phyloP scores from a whole-genome alignment of 2,329 filamentous ascomycete species.

The Leptographium radiaticola region DNA sequence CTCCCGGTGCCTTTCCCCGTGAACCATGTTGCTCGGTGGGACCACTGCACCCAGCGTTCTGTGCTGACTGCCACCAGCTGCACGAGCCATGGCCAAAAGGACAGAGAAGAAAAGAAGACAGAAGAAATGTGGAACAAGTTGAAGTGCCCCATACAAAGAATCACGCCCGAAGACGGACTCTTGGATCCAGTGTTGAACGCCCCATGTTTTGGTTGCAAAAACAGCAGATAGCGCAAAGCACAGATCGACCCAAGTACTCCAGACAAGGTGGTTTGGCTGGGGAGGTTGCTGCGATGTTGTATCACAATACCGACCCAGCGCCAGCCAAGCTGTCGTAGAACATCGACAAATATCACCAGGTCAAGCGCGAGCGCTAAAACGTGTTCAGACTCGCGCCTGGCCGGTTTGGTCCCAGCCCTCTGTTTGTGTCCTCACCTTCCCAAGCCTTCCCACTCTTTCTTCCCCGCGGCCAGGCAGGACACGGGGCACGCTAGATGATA shows the following conservation, averaged over 20 bases:
- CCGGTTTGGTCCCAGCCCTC: background rate
- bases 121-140: conserved; percentile 45
- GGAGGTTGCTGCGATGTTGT: conserved; percentile 54
- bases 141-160: conserved; percentile 47
- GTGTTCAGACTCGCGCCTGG: background rate
- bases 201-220: conserved; percentile 78
- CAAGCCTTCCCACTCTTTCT: background rate
- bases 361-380: background rate
- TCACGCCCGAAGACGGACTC: conserved; percentile 31
- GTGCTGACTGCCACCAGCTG: background rate
- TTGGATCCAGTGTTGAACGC: conserved; percentile 67
- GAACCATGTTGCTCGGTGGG: background rate
- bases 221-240: conserved; percentile 59
- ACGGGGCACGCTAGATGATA: conserved; percentile 52
- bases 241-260: conserved; percentile 46
- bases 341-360: background rate
- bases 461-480: background rate
- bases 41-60: too few relatives aligned
- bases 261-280: conserved; percentile 21
- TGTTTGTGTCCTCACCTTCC: background rate
- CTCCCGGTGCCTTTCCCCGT: background rate
- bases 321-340: conserved; percentile 4
- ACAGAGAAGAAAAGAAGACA: conserved; percentile 15
- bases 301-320: conserved; percentile 37
- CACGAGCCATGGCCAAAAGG: background rate